A percentile compares a stretch with the other conserved stretches of the same genome.
Conservation (phyloP, 169 alveolate species). For the Theileria luwenshuni region DNA sequence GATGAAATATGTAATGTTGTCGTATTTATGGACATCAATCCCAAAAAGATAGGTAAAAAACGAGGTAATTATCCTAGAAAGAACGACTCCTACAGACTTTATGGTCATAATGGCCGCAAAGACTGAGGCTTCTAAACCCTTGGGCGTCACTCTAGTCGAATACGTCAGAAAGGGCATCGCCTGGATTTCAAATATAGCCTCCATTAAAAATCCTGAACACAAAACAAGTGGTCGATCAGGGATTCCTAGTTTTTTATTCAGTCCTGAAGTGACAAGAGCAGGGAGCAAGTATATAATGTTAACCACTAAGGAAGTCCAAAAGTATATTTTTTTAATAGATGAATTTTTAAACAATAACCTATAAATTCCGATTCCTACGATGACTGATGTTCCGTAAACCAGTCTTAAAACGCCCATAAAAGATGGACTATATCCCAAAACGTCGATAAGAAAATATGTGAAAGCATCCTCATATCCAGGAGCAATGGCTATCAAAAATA, state of each 20-base stretch:
- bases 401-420: conserved; percentile 92
- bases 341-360: conserved; percentile 83
- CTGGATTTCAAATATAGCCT: conserved; percentile 89
- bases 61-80: conserved; percentile 90
- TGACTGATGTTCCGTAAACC: conserved; percentile 89
- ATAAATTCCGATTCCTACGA: conserved; percentile 88
- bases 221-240: conserved; percentile 88
- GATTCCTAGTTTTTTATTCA: conserved; percentile 84
- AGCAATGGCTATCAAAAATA: conserved; percentile 78
- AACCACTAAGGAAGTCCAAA: conserved; percentile 85
- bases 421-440: conserved; percentile 89
- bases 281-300: conserved; percentile 81
- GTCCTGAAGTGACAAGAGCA: conserved; percentile 84
- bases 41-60: conserved; percentile 84
- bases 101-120: conserved; percentile 93
- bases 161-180: conserved; percentile 92
- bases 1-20: conserved; percentile 84
- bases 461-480: conserved; percentile 88
- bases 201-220: conserved; percentile 88
- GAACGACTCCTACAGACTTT: conserved; percentile 88
- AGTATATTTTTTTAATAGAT: conserved; percentile 84
- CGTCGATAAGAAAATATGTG: conserved; percentile 91
- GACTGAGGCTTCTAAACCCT: conserved; percentile 95
- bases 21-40: conserved; percentile 88
- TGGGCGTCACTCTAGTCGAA: conserved; percentile 93